phyloP scores from a whole-genome alignment of 331 rosid genomes.

The Ulmus americana region DNA sequence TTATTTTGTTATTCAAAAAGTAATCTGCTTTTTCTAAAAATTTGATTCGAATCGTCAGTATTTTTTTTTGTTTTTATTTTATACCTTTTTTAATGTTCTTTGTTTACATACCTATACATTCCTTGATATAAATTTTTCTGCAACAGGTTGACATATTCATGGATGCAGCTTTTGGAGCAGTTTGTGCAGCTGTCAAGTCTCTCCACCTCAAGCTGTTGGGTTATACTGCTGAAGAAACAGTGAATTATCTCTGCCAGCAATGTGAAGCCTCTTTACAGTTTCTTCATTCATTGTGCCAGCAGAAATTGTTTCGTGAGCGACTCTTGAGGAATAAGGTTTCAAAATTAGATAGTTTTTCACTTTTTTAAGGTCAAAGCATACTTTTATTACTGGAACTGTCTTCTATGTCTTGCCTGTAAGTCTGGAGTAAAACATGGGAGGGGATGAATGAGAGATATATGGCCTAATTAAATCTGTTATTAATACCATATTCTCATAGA shows the following conservation, averaged over 20 bases:
- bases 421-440: too few species aligned
- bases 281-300: constrained; percentile 82
- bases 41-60: neutral
- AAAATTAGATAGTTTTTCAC: constrained; percentile 20
- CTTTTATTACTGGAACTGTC: constrained; percentile 3
- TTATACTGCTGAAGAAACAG: constrained; percentile 46
- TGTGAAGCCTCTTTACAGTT: constrained; percentile 93
- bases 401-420: neutral
- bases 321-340: constrained; percentile 82
- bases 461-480: too few species aligned
- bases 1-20: neutral
- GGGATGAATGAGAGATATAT: too few species aligned
- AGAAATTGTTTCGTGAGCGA: constrained; percentile 72
- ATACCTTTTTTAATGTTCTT: neutral
- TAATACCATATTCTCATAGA: too few species aligned
- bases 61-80: neutral
- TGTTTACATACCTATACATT: constrained; percentile 17
- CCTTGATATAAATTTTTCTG: constrained; percentile 33
- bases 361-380: constrained; percentile 22
- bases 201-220: constrained; percentile 49
- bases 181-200: constrained; percentile 55
- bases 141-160: constrained; percentile 82
- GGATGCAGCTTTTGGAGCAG: constrained; percentile 90
- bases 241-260: constrained; percentile 72
- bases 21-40: neutral